A percentile compares a stretch with the other conserved stretches of the same genome.
These are phyloP conservation scores for Magnaporthales sp. DNA, from an alignment of 2,329 filamentous ascomycete species.

Conservation along the genomic window DNA sequence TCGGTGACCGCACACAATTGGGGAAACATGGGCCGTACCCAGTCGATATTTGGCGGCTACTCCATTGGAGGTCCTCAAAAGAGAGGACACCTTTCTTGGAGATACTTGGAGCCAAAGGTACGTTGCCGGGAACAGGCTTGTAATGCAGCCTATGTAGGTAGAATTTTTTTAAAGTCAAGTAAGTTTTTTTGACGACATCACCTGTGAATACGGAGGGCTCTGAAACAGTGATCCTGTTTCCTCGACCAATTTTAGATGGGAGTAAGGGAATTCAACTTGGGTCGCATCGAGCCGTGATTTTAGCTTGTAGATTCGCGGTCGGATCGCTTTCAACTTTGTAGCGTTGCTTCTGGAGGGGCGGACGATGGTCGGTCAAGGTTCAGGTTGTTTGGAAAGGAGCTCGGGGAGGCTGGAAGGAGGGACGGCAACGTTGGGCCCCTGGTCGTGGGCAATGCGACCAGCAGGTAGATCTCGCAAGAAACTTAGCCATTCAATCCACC, in stretches of 20 bases:
- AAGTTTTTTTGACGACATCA: background rate
- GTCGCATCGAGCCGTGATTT: background rate
- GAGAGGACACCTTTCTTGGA: background rate
- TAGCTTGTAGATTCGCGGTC: background rate
- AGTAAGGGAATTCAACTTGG: background rate
- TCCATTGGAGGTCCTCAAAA: background rate
- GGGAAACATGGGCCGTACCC: background rate
- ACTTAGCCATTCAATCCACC: constrained; percentile 10
- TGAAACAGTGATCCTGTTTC: background rate
- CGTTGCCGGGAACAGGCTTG: background rate
- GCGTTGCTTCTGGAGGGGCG: constrained; percentile 3
- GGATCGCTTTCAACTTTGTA: background rate
- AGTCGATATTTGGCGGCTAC: background rate
- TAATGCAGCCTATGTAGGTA: background rate
- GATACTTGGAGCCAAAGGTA: background rate
- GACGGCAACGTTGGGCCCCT: background rate
- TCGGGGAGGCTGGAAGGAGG: background rate
- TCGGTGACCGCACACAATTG: background rate
- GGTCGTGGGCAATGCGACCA: background rate
- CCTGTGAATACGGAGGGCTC: background rate
- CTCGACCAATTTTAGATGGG: background rate
- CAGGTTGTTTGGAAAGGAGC: background rate
- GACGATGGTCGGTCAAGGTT: background rate
- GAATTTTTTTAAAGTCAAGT: background rate
- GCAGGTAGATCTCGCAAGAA: constrained; percentile 11